Conservation (phyloP, 2,329 filamentous ascomycete genomes). For the Eutypella sp. region DNA sequence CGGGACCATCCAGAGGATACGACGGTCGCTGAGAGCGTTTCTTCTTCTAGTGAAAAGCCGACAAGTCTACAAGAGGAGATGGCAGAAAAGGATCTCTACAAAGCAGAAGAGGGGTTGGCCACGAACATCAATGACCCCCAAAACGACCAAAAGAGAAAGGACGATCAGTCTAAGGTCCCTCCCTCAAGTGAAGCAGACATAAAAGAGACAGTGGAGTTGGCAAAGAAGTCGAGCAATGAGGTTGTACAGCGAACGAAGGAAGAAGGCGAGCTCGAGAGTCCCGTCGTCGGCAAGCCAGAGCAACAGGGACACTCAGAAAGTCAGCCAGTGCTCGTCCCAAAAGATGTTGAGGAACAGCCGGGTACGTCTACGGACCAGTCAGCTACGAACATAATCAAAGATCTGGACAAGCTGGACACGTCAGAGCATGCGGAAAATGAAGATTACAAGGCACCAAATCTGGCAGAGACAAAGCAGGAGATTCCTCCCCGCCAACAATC, state of each 20-base stretch:
- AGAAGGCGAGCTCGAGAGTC: slow-evolving; percentile 32
- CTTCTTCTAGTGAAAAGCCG: slow-evolving; percentile 25
- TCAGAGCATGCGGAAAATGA: slow-evolving; percentile 16
- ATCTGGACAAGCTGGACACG: slow-evolving; percentile 21
- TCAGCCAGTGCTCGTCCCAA: slow-evolving; percentile 7
- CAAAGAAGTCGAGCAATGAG: neutral
- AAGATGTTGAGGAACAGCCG: slow-evolving; percentile 1
- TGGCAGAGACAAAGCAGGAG: slow-evolving; percentile 25
- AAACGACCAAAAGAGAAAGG: slow-evolving; percentile 12
- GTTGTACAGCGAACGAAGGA: slow-evolving; percentile 12
- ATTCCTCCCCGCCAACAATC: slow-evolving; percentile 8
- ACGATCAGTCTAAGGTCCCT: slow-evolving; percentile 10
- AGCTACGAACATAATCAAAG: slow-evolving; percentile 20
- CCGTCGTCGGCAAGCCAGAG: slow-evolving; percentile 27
- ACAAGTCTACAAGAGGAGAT: slow-evolving; percentile 29
- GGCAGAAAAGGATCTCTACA: too few relatives aligned
- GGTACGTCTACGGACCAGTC: slow-evolving; percentile 7
- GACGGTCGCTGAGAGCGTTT: slow-evolving; percentile 15
- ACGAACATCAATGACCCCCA: slow-evolving; percentile 16
- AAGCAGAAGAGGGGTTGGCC: slow-evolving; percentile 20
- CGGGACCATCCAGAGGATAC: slow-evolving; percentile 5
- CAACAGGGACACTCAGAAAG: slow-evolving; percentile 3
- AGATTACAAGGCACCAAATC: neutral
- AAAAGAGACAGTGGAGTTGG: neutral
- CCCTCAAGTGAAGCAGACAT: slow-evolving; percentile 10